phyloP scores from a whole-genome alignment of 176 grass and related monocot species.

The Guadua angustifolia region DNA sequence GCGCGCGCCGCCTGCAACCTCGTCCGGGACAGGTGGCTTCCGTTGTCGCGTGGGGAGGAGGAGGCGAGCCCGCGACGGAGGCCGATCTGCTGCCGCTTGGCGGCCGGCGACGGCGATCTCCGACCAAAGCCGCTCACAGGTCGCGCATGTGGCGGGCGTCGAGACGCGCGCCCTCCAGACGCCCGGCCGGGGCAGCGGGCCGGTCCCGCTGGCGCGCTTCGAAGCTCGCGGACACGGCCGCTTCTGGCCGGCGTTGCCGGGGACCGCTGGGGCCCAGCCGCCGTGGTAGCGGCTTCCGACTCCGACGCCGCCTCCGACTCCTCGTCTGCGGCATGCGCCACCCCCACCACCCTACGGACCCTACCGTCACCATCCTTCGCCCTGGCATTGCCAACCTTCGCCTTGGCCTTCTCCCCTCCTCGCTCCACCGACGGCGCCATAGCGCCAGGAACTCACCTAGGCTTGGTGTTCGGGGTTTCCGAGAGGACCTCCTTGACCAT shows the following conservation, averaged over 20 bases:
- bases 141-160: conserved; percentile 50
- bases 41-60: not conserved
- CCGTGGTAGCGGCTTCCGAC: conserved; percentile 48
- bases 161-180: conserved; percentile 51
- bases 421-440: conserved; percentile 37
- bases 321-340: conserved; percentile 12
- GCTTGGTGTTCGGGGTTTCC: conserved; percentile 61
- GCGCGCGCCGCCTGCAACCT: too few species aligned
- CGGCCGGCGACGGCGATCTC: conserved; percentile 71
- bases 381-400: conserved; percentile 37
- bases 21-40: conserved; percentile 27
- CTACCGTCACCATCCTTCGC: conserved; percentile 21
- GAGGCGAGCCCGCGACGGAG: not conserved
- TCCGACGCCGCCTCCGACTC: conserved; percentile 55
- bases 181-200: conserved; percentile 22
- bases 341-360: not conserved
- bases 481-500: conserved; percentile 96
- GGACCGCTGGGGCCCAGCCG: conserved; percentile 46
- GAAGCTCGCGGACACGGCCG: conserved; percentile 49
- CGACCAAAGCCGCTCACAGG: conserved; percentile 37
- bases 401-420: conserved; percentile 14
- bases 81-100: conserved; percentile 50
- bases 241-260: conserved; percentile 55
- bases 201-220: too few species aligned
- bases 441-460: conserved; percentile 30